phyloP scores from a whole-genome alignment of 164 flowering plant genomes.

The Umbellularia californica region DNA sequence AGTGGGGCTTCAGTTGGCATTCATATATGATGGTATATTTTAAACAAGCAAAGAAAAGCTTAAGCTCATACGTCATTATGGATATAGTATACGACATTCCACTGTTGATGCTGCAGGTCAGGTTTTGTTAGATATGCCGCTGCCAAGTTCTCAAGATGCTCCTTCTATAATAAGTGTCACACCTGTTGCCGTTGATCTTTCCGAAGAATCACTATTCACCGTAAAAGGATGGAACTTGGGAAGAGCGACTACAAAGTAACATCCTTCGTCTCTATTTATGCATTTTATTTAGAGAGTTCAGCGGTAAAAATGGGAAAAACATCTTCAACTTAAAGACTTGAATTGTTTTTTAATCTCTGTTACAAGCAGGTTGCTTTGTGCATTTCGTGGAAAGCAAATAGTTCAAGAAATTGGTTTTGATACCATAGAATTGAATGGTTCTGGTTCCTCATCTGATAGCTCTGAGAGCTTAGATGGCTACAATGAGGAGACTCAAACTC shows the following conservation, averaged over 20 bases:
- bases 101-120: conserved; percentile 1
- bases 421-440: background rate
- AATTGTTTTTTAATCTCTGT: background rate
- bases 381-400: conserved; percentile 58
- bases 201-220: conserved; percentile 37
- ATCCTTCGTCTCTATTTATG: background rate
- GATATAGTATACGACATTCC: background rate
- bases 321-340: background rate
- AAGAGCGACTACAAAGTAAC: background rate
- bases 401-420: conserved; percentile 38
- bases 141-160: conserved; percentile 4
- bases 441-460: conserved; percentile 17
- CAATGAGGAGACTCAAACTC: conserved; percentile 37
- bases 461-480: conserved; percentile 20
- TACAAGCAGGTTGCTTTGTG: conserved; percentile 57
- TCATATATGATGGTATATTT: conserved; percentile 45
- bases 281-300: background rate
- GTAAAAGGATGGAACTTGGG: conserved; percentile 36
- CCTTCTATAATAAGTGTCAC: conserved; percentile 42
- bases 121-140: conserved; percentile 11
- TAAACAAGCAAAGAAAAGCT: background rate
- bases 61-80: too few species aligned
- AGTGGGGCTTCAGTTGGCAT: conserved; percentile 45
- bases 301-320: background rate
- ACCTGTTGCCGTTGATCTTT: conserved; percentile 56